phyloP scores from a whole-genome alignment of 129 eudicot species.

The Tagetes patula region DNA sequence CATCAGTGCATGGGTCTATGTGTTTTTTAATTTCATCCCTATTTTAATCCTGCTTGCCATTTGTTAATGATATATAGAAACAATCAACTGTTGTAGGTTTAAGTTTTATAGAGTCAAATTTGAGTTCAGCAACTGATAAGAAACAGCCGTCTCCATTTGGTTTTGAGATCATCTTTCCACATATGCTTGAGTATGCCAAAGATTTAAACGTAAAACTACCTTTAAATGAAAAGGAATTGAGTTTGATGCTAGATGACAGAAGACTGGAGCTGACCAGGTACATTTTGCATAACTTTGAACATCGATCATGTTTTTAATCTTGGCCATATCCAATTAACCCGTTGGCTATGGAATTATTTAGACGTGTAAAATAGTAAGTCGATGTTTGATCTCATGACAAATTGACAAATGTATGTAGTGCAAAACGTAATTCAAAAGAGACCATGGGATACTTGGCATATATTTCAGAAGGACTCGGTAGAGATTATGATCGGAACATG shows the following conservation, averaged over 20 bases:
- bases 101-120: slow-evolving; percentile 57
- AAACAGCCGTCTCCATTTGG: slow-evolving; percentile 62
- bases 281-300: background rate
- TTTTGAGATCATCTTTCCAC: slow-evolving; percentile 78
- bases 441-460: slow-evolving; percentile 54
- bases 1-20: no score
- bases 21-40: background rate
- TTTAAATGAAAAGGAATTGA: slow-evolving; percentile 31
- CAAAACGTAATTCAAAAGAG: no score
- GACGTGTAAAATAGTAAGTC: no score
- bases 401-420: no score
- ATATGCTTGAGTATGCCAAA: slow-evolving; percentile 74
- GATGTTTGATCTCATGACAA: no score
- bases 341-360: no score
- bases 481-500: slow-evolving; percentile 60
- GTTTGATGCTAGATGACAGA: slow-evolving; percentile 50
- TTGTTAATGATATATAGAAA: slow-evolving; percentile 1
- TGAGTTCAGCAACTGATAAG: slow-evolving; percentile 51
- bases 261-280: slow-evolving; percentile 62
- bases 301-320: no score
- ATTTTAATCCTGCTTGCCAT: background rate
- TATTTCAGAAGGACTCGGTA: slow-evolving; percentile 69
- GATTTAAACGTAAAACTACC: slow-evolving; percentile 47
- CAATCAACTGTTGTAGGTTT: slow-evolving; percentile 46
- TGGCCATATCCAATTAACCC: no score